Evolutionary conservation across 495 filamentous ascomycete species (phyloP).

Genomic region (Neurospora africana): DNA sequence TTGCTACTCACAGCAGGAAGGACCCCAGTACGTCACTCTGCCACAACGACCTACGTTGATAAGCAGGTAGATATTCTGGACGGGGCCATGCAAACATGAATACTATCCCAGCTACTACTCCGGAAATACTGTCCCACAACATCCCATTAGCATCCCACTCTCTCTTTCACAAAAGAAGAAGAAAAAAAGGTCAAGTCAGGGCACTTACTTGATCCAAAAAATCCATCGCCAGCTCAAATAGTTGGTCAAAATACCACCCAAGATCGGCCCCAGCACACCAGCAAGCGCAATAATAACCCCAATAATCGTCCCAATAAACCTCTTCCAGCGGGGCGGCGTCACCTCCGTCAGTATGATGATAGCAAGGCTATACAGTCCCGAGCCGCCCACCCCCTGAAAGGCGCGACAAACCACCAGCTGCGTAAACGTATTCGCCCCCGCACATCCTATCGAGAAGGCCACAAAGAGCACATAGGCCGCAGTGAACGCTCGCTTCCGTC

Average conservation of each 20-base stretch:
- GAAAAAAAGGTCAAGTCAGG: background rate
- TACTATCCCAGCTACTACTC: slow-evolving; percentile 29
- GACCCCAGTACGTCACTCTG: slow-evolving; percentile 47
- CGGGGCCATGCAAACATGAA: slow-evolving; percentile 39
- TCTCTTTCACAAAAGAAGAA: background rate
- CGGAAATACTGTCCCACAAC: slow-evolving; percentile 37
- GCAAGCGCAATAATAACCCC: slow-evolving; percentile 21
- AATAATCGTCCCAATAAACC: slow-evolving; percentile 24
- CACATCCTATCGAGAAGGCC: slow-evolving; percentile 44
- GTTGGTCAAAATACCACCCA: slow-evolving; percentile 54
- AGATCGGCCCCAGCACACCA: slow-evolving; percentile 45
- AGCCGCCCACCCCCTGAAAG: slow-evolving; percentile 36
- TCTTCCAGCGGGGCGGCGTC: slow-evolving; percentile 25
- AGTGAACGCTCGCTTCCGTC: slow-evolving; percentile 37
- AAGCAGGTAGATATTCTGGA: slow-evolving; percentile 20
- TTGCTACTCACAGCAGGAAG: slow-evolving; percentile 31
- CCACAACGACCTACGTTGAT: slow-evolving; percentile 27
- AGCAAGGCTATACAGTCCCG: slow-evolving; percentile 35
- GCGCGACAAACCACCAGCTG: slow-evolving; percentile 38
- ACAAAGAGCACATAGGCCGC: slow-evolving; percentile 41
- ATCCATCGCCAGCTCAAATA: slow-evolving; percentile 55
- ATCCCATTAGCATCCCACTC: slow-evolving; percentile 6
- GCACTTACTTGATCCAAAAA: slow-evolving; percentile 55
- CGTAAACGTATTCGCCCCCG: slow-evolving; percentile 30
- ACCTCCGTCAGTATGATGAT: slow-evolving; percentile 45